phyloP scores from a whole-genome alignment of 2,329 filamentous ascomycete species.

The Atkinsonella hypoxylon region DNA sequence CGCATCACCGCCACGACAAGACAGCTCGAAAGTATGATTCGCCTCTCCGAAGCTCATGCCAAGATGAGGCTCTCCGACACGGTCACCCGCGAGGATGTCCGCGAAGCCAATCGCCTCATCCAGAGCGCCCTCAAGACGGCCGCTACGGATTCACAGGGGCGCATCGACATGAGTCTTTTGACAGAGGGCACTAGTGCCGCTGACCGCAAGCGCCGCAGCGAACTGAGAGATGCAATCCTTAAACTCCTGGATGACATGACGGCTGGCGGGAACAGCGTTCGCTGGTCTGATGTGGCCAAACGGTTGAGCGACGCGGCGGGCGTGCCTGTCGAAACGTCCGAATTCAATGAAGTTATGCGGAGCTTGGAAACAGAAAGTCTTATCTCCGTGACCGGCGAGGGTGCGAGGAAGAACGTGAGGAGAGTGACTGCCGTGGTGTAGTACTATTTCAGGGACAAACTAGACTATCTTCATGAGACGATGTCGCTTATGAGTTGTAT shows the following conservation, averaged over 20 bases:
- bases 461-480: neutral
- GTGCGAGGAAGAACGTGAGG: slow-evolving; percentile 68
- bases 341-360: slow-evolving; percentile 75
- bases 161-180: slow-evolving; percentile 93
- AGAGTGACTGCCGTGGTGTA: slow-evolving; percentile 48
- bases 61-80: slow-evolving; percentile 80
- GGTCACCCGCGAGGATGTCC: slow-evolving; percentile 73
- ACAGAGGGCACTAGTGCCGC: slow-evolving; percentile 86
- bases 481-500: neutral
- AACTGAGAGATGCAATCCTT: slow-evolving; percentile 72
- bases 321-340: slow-evolving; percentile 59
- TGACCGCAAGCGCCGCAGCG: slow-evolving; percentile 72
- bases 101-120: slow-evolving; percentile 85
- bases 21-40: slow-evolving; percentile 97
- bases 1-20: slow-evolving; percentile 95
- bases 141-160: slow-evolving; percentile 83
- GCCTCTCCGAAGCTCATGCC: slow-evolving; percentile 87
- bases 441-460: neutral
- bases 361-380: slow-evolving; percentile 74
- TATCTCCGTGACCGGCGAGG: slow-evolving; percentile 73
- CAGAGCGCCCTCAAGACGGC: slow-evolving; percentile 90
- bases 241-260: slow-evolving; percentile 71
- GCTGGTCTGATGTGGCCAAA: slow-evolving; percentile 68
- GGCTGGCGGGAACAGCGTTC: slow-evolving; percentile 51
- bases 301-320: slow-evolving; percentile 60